A percentile compares a stretch with the other conserved stretches of the same genome.
These are phyloP conservation scores for Scheffersomyces titani DNA, from an alignment of 1,139 yeast genomes.

Conservation along the genomic window DNA sequence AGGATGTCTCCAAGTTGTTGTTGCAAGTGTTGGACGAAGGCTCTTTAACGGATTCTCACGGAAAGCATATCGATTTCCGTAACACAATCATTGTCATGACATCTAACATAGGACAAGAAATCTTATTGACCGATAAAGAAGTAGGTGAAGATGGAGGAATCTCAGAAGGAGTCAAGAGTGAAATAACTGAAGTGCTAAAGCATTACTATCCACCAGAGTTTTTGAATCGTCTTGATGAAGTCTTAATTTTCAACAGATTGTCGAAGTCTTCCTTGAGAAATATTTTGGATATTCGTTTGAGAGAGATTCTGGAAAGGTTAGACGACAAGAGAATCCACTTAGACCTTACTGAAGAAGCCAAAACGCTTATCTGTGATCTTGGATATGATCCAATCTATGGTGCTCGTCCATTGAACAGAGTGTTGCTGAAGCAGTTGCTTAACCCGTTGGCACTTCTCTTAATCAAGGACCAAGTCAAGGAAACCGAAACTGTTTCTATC, in stretches of 20 bases:
- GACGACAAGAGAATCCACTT: constrained; percentile 76
- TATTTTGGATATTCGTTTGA: constrained; percentile 81
- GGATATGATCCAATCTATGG: constrained; percentile 94
- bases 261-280: constrained; percentile 70
- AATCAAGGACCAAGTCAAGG: constrained; percentile 75
- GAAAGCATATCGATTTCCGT: constrained; percentile 89
- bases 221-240: constrained; percentile 89
- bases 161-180: constrained; percentile 48
- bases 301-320: constrained; percentile 77
- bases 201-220: constrained; percentile 89
- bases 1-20: constrained; percentile 84
- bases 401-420: constrained; percentile 92
- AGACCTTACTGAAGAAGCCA: constrained; percentile 60
- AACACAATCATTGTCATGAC: constrained; percentile 97
- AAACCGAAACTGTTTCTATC: constrained; percentile 63
- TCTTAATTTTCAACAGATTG: constrained; percentile 84
- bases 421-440: constrained; percentile 76
- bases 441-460: constrained; percentile 84
- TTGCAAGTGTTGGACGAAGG: constrained; percentile 96
- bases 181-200: constrained; percentile 69
- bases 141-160: constrained; percentile 48
- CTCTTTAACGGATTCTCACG: constrained; percentile 89
- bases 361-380: constrained; percentile 72
- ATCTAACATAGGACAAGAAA: constrained; percentile 93
- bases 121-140: constrained; percentile 62